These are phyloP conservation scores for Aspergillus sp. DNA, from an alignment of 2,329 filamentous ascomycete genomes.

Conservation along the genomic window DNA sequence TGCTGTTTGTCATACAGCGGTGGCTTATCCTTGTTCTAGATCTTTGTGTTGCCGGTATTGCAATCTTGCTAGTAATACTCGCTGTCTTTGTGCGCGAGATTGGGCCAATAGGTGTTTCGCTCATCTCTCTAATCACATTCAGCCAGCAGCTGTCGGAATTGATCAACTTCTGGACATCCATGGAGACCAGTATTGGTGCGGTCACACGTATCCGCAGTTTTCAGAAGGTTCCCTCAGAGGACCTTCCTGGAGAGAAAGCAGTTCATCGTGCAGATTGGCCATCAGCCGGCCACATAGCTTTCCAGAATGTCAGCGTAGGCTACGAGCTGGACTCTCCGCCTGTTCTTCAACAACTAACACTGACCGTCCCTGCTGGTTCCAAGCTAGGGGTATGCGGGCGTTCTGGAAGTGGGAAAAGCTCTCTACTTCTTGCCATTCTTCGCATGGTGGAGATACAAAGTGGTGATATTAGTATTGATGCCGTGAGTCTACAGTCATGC, in stretches of 20 bases:
- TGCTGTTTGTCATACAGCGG: background rate
- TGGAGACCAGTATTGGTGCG: slow-evolving; percentile 1
- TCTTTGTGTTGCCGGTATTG: background rate
- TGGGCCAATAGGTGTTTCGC: background rate
- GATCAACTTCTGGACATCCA: background rate
- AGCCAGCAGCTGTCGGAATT: background rate
- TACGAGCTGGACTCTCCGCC: background rate
- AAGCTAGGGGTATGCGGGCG: background rate
- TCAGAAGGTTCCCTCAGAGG: background rate
- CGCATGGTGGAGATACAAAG: background rate
- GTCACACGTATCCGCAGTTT: background rate
- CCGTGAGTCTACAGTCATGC: slow-evolving; percentile 1
- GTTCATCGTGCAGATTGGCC: background rate
- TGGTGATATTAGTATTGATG: background rate
- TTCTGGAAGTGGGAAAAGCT: slow-evolving; percentile 1
- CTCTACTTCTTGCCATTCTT: background rate
- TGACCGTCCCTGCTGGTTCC: background rate
- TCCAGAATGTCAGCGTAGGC: background rate
- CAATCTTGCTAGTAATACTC: background rate
- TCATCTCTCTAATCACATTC: background rate
- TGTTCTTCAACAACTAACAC: background rate
- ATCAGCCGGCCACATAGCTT: background rate
- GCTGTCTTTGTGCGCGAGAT: background rate
- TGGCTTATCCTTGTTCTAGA: background rate
- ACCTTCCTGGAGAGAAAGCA: background rate